Evolutionary conservation across 805 yeast species (phyloP).

Genomic region (Millerozyma acaciae): DNA sequence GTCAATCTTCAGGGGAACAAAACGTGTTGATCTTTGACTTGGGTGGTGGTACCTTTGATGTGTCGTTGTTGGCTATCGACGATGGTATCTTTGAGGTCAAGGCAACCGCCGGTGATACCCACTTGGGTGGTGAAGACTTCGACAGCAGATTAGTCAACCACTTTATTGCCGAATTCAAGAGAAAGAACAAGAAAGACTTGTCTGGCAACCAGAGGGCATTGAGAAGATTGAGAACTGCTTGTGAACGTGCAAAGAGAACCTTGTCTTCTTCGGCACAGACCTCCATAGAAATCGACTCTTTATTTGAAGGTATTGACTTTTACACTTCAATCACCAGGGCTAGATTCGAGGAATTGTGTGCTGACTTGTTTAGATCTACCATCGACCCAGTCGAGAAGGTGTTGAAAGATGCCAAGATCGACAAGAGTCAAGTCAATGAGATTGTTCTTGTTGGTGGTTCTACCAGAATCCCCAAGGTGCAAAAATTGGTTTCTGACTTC

Average conservation of each 20-base stretch:
- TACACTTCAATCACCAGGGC: slow-evolving; percentile 95
- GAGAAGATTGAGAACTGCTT: slow-evolving; percentile 94
- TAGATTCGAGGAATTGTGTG: slow-evolving; percentile 93
- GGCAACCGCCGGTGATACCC: slow-evolving; percentile 96
- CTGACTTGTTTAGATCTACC: slow-evolving; percentile 89
- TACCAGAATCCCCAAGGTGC: slow-evolving; percentile 98
- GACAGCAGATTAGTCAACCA: slow-evolving; percentile 86
- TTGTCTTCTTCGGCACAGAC: slow-evolving; percentile 93
- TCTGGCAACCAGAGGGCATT: slow-evolving; percentile 78
- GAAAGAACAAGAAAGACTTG: slow-evolving; percentile 86
- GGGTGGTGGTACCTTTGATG: slow-evolving; percentile 98
- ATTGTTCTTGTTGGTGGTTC: slow-evolving; percentile 99
- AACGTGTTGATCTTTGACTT: slow-evolving; percentile 90
- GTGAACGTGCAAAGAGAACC: slow-evolving; percentile 97
- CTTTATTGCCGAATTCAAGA: slow-evolving; percentile 88
- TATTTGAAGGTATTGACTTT: slow-evolving; percentile 92
- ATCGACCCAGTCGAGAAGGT: slow-evolving; percentile 96
- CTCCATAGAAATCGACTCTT: slow-evolving; percentile 93
- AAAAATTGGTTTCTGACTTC: slow-evolving; percentile 83
- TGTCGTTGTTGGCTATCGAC: slow-evolving; percentile 80
- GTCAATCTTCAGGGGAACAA: slow-evolving; percentile 54
- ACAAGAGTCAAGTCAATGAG: slow-evolving; percentile 85
- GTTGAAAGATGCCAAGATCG: slow-evolving; percentile 85
- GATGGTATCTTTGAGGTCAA: slow-evolving; percentile 90
- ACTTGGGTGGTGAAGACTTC: slow-evolving; percentile 96